Evolutionary conservation across 164 flowering plant genomes (phyloP).

Genomic region (Aristolochia californica): DNA sequence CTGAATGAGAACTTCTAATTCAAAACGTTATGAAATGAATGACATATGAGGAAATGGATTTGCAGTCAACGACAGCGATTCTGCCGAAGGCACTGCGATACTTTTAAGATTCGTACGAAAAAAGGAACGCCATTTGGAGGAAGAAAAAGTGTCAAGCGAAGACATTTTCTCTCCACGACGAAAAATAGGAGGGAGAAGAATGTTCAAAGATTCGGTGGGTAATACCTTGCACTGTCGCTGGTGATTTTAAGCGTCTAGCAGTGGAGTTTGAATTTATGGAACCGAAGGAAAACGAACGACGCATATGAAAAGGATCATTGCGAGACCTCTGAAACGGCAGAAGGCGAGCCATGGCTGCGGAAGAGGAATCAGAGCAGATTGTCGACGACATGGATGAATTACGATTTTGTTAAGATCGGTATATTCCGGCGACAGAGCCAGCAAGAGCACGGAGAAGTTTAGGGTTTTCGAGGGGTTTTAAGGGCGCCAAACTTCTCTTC

Average conservation of each 20-base stretch:
- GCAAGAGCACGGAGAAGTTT: not conserved
- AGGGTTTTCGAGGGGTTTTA: not conserved
- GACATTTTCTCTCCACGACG: not conserved
- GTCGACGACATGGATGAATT: constrained; percentile 13
- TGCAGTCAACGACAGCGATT: not conserved
- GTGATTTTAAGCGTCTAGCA: constrained; percentile 6
- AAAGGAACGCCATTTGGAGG: not conserved
- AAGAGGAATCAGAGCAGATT: constrained; percentile 30
- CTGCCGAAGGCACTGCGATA: not conserved
- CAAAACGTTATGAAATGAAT: not conserved
- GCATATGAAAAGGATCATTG: constrained; percentile 7
- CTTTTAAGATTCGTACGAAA: not conserved
- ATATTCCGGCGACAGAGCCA: too few species aligned
- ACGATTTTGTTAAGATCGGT: too few species aligned
- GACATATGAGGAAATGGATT: not conserved
- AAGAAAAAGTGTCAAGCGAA: not conserved
- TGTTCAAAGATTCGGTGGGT: not conserved
- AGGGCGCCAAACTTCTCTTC: too few species aligned
- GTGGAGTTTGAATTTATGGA: not conserved
- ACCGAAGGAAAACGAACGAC: constrained; percentile 13
- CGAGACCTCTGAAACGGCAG: constrained; percentile 18
- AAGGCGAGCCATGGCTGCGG: constrained; percentile 29
- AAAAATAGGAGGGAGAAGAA: not conserved
- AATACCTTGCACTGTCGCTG: constrained; percentile 18
- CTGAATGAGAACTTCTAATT: not conserved